These are phyloP conservation scores for Penicillium sp. DNA, from an alignment of 2,329 filamentous ascomycete genomes.

Conservation along the genomic window DNA sequence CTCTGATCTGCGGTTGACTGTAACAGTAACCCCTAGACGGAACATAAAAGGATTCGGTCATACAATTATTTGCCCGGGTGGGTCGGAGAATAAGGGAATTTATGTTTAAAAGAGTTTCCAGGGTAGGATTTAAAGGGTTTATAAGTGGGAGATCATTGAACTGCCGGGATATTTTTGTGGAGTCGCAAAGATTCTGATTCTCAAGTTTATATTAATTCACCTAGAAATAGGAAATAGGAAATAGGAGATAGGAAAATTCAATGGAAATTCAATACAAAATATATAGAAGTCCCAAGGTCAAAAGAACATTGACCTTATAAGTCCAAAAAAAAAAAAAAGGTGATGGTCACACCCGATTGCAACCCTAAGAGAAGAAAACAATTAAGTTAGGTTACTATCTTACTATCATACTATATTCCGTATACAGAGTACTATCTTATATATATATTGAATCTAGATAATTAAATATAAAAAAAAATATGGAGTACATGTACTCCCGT, in stretches of 20 bases:
- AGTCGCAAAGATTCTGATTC: not conserved
- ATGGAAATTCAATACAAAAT: not conserved
- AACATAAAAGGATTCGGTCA: slow-evolving; percentile 24
- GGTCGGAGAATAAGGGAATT: slow-evolving; percentile 24
- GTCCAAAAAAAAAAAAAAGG: not conserved
- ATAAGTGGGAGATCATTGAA: not conserved
- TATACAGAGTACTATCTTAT: no score
- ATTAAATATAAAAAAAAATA: not conserved
- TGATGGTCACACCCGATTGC: no score
- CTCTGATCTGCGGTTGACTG: slow-evolving; percentile 17
- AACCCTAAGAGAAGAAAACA: no score
- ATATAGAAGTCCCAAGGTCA: not conserved
- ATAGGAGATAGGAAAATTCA: not conserved
- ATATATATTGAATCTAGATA: not conserved
- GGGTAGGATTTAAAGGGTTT: not conserved
- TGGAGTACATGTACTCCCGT: not conserved
- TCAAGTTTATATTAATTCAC: not conserved
- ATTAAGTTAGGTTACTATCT: no score
- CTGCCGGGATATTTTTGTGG: not conserved
- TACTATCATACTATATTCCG: no score
- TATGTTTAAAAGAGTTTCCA: not conserved
- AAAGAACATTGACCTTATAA: not conserved
- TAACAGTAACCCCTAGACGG: slow-evolving; percentile 28
- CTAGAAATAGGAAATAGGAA: no score
- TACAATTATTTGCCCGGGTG: slow-evolving; percentile 6